phyloP scores from a whole-genome alignment of 495 filamentous ascomycete genomes.

The Sordaria brevicollis region DNA sequence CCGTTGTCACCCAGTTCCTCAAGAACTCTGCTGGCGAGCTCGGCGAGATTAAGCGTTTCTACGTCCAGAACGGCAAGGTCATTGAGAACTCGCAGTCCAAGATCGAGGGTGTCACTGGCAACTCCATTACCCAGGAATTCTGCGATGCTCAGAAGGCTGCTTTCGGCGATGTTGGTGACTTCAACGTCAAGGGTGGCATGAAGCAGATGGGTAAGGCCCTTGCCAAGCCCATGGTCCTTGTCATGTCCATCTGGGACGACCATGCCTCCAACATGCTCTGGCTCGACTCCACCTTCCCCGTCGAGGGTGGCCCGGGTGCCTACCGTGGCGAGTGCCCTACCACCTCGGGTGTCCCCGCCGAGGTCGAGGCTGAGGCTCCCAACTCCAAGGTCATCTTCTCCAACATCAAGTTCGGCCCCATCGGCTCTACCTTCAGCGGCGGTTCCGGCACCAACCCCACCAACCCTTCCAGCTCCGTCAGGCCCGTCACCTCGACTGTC shows the following conservation, averaged over 20 bases:
- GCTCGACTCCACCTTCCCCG: slow-evolving; percentile 70
- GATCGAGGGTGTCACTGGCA: slow-evolving; percentile 38
- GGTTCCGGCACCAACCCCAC: slow-evolving; percentile 3
- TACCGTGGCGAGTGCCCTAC: slow-evolving; percentile 59
- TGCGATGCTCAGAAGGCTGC: slow-evolving; percentile 50
- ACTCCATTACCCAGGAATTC: slow-evolving; percentile 51
- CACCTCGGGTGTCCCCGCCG: slow-evolving; percentile 48
- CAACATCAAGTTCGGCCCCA: slow-evolving; percentile 63
- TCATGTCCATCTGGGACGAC: slow-evolving; percentile 73
- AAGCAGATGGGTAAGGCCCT: slow-evolving; percentile 46
- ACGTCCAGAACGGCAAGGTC: slow-evolving; percentile 57
- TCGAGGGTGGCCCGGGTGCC: slow-evolving; percentile 48
- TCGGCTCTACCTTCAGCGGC: slow-evolving; percentile 49
- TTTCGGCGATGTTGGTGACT: slow-evolving; percentile 53
- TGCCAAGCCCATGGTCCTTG: slow-evolving; percentile 56
- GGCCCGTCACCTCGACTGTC: slow-evolving; percentile 3
- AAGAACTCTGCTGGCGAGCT: slow-evolving; percentile 38
- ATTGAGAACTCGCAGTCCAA: slow-evolving; percentile 48
- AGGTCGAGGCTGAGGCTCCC: slow-evolving; percentile 45
- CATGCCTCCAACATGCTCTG: slow-evolving; percentile 71
- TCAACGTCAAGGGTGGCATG: slow-evolving; percentile 51
- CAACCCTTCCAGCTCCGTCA: slow-evolving; percentile 6
- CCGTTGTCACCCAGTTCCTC: slow-evolving; percentile 66
- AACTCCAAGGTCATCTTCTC: slow-evolving; percentile 45
- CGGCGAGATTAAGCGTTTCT: slow-evolving; percentile 58